A percentile compares a stretch with the other conserved stretches of the same genome.
These are phyloP conservation scores for Aeminium ludgeri DNA, from an alignment of 495 filamentous ascomycete genomes.

Conservation along the genomic window DNA sequence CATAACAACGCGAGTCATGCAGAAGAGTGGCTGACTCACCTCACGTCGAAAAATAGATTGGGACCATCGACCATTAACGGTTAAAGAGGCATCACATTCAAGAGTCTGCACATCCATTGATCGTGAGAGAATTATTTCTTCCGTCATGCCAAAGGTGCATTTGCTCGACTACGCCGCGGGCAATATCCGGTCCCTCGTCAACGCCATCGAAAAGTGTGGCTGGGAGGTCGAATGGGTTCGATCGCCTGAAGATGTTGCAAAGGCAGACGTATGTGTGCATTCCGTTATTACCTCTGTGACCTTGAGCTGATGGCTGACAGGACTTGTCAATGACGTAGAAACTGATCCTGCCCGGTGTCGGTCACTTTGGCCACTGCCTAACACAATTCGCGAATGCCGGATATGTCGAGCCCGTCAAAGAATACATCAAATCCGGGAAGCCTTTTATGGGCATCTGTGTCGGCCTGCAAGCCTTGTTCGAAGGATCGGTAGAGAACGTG, in stretches of 20 bases:
- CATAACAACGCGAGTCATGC: no score
- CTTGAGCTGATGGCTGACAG: slow-evolving; percentile 17
- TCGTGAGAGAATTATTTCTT: background rate
- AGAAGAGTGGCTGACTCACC: no score
- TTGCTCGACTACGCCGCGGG: slow-evolving; percentile 76
- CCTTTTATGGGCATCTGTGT: slow-evolving; percentile 98
- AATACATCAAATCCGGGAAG: slow-evolving; percentile 71
- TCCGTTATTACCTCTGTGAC: background rate
- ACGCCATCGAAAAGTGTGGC: slow-evolving; percentile 88
- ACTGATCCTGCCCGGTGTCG: slow-evolving; percentile 88
- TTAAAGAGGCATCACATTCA: background rate
- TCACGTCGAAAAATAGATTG: no score
- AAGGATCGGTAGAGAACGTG: slow-evolving; percentile 62
- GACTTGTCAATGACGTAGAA: slow-evolving; percentile 31
- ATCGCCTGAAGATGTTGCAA: slow-evolving; percentile 60
- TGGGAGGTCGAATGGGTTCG: slow-evolving; percentile 88
- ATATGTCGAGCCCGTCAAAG: slow-evolving; percentile 60
- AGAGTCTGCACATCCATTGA: no score
- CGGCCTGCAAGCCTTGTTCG: slow-evolving; percentile 77
- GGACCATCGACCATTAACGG: no score
- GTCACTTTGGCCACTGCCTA: slow-evolving; percentile 93
- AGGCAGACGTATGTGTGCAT: slow-evolving; percentile 52
- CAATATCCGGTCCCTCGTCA: slow-evolving; percentile 86
- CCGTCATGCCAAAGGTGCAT: slow-evolving; percentile 70
- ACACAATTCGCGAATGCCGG: slow-evolving; percentile 61